Percentiles rank a stretch among this genome's conserved stretches.
Evolutionary conservation across 495 filamentous ascomycete species (phyloP).

Genomic region (Melanomma pulvis-pyrius): DNA sequence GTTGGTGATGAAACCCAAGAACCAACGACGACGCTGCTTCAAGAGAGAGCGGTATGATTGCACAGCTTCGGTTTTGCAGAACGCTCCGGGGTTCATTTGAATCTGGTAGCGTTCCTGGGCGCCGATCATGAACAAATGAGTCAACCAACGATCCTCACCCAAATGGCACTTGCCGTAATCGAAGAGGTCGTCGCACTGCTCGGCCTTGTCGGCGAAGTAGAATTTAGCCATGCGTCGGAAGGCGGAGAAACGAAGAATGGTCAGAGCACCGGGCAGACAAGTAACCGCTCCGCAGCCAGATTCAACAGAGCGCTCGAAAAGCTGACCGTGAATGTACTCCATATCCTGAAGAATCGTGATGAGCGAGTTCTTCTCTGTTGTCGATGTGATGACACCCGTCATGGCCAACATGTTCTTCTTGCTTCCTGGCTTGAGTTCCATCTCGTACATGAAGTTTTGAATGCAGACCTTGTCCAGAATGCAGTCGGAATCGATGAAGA

Average conservation of each 20-base stretch:
- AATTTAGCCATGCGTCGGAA: constrained; percentile 98
- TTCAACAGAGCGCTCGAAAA: constrained; percentile 96
- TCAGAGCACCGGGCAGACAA: constrained; percentile 91
- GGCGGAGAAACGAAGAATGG: constrained; percentile 93
- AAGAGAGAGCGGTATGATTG: constrained; percentile 83
- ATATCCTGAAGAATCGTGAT: constrained; percentile 95
- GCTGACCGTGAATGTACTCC: constrained; percentile 97
- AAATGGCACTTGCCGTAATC: constrained; percentile 96
- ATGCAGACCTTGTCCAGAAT: constrained; percentile 91
- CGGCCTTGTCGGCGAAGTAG: constrained; percentile 97
- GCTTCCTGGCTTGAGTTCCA: constrained; percentile 96
- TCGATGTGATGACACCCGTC: constrained; percentile 97
- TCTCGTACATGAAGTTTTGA: constrained; percentile 98
- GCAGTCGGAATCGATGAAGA: constrained; percentile 99
- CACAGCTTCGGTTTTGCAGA: constrained; percentile 98
- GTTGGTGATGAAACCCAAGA: constrained; percentile 96
- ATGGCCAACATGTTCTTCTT: constrained; percentile 94
- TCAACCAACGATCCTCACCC: constrained; percentile 96
- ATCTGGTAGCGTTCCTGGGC: constrained; percentile 92
- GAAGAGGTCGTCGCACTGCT: constrained; percentile 94
- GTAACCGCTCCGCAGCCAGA: constrained; percentile 94
- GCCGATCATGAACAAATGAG: constrained; percentile 98
- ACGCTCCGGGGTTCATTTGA: constrained; percentile 94
- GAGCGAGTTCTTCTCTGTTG: constrained; percentile 83
- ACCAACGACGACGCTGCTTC: constrained; percentile 96